Percentiles rank a stretch among this genome's conserved stretches.
Conservation (phyloP, 495 filamentous ascomycete genomes). For the Penicillium crystallinum region DNA sequence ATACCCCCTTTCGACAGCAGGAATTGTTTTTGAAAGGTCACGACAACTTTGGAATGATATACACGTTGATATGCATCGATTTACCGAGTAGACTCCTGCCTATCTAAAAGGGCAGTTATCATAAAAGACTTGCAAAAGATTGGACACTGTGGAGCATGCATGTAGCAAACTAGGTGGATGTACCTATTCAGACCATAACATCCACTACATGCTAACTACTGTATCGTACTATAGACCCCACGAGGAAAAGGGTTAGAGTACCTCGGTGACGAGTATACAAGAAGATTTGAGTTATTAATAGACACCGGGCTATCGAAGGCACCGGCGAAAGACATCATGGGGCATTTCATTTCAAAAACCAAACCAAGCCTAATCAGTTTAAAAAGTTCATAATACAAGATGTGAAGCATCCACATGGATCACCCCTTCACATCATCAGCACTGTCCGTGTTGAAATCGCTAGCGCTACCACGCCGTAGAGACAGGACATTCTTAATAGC, state of each 20-base stretch:
- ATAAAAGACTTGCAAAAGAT: no score
- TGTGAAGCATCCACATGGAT: background rate
- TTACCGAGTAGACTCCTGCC: no score
- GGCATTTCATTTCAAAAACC: constrained; percentile 7
- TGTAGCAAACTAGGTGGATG: no score
- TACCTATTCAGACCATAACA: no score
- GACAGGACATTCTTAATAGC: constrained; percentile 39
- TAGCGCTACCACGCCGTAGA: constrained; percentile 38
- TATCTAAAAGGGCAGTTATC: no score
- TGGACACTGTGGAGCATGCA: no score
- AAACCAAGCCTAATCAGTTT: constrained; percentile 14
- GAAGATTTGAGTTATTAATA: constrained; percentile 1
- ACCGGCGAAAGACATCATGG: constrained; percentile 7
- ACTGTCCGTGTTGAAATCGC: constrained; percentile 40
- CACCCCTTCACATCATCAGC: constrained; percentile 39
- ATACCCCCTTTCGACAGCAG: constrained; percentile 23
- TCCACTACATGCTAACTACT: no score
- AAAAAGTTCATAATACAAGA: constrained; percentile 23
- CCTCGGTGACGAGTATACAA: background rate
- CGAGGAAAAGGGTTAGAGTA: no score
- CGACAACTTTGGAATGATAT: background rate
- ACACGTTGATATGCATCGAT: background rate
- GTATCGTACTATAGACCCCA: no score
- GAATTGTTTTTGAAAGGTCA: constrained; percentile 11
- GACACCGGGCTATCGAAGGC: constrained; percentile 7